These are phyloP conservation scores for Fusarium sp. DNA, from an alignment of 2,329 filamentous ascomycete species.

Conservation along the genomic window DNA sequence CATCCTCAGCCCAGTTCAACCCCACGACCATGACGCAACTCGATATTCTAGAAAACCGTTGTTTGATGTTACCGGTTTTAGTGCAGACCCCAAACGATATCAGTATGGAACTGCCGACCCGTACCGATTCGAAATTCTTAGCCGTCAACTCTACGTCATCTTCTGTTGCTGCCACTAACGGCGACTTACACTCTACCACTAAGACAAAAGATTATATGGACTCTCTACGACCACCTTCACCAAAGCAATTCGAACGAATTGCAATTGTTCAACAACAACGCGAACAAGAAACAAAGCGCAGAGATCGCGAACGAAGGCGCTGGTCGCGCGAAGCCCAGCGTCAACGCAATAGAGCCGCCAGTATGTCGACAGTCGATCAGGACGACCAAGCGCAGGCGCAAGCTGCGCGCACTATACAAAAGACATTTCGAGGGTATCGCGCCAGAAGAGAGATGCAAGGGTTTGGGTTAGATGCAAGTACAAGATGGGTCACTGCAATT, in stretches of 20 bases:
- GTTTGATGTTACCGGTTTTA: slow-evolving; percentile 29
- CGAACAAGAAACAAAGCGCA: slow-evolving; percentile 55
- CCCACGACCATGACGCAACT: slow-evolving; percentile 40
- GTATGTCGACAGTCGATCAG: slow-evolving; percentile 14
- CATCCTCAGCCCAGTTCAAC: neutral
- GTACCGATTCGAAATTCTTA: slow-evolving; percentile 25
- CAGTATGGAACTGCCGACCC: neutral
- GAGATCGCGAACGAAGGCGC: slow-evolving; percentile 49
- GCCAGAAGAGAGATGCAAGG: slow-evolving; percentile 76
- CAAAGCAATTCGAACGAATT: slow-evolving; percentile 59
- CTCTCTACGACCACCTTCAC: slow-evolving; percentile 58
- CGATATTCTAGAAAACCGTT: slow-evolving; percentile 35
- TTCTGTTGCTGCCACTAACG: neutral
- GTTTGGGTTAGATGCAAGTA: slow-evolving; percentile 72
- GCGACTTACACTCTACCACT: slow-evolving; percentile 14
- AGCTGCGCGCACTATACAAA: slow-evolving; percentile 69
- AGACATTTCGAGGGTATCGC: slow-evolving; percentile 81
- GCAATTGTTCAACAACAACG: slow-evolving; percentile 57
- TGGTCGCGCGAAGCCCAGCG: slow-evolving; percentile 48
- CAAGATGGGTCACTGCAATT: slow-evolving; percentile 75
- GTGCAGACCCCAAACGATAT: slow-evolving; percentile 1
- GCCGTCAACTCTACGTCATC: slow-evolving; percentile 30
- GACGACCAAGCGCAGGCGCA: slow-evolving; percentile 49
- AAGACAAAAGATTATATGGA: slow-evolving; percentile 59
- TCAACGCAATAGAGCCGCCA: slow-evolving; percentile 24